These are phyloP conservation scores for Castanea crenata DNA, from an alignment of 306 rosid species.

Conservation along the genomic window DNA sequence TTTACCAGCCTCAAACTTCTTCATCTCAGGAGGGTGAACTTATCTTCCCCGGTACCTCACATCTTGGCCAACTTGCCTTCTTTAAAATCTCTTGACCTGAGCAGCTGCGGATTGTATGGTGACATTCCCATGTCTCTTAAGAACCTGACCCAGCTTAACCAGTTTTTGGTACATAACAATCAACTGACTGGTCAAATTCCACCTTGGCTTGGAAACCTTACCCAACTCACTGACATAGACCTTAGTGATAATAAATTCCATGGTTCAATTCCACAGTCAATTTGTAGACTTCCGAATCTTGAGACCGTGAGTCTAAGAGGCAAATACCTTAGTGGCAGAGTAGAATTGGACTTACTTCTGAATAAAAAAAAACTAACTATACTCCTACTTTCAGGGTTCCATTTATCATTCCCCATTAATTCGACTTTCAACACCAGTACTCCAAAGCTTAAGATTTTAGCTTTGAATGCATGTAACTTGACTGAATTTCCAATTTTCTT, in stretches of 20 bases:
- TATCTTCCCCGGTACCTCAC: too few species aligned
- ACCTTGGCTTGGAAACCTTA: too few species aligned
- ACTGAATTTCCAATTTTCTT: neutral
- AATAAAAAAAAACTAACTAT: rapidly evolving
- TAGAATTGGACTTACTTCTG: neutral
- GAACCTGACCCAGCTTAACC: too few species aligned
- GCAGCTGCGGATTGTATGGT: rapidly evolving
- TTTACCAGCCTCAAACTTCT: too few species aligned
- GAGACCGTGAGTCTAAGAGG: rapidly evolving
- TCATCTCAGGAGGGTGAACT: rapidly evolving
- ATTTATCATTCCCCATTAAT: neutral
- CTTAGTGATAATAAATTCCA: rapidly evolving
- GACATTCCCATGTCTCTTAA: too few species aligned
- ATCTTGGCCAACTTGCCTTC: too few species aligned
- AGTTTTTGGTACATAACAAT: too few species aligned
- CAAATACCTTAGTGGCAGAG: neutral
- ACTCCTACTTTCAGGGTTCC: rapidly evolving
- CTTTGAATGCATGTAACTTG: rapidly evolving
- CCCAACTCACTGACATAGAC: neutral
- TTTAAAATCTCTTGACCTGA: too few species aligned
- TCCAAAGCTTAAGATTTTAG: rapidly evolving
- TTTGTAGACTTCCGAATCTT: neutral
- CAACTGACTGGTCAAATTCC: too few species aligned
- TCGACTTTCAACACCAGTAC: neutral
- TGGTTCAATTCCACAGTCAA: neutral